Conservation (phyloP, 2,329 filamentous ascomycete genomes). For the Phyllosticta citrichinensis region DNA sequence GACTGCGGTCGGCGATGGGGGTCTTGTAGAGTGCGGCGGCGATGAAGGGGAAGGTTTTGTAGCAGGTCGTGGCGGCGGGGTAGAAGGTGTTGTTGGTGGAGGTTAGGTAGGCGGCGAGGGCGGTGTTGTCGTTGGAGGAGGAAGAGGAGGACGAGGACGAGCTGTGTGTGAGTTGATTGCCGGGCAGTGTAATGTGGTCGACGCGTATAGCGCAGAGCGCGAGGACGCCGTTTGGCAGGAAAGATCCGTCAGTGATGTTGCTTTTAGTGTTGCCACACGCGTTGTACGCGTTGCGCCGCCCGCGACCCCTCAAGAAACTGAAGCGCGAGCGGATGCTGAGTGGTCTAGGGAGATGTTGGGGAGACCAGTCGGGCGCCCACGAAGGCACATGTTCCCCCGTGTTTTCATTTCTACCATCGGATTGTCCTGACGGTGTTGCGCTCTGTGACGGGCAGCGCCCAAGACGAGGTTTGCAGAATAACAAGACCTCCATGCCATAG, state of each 20-base stretch:
- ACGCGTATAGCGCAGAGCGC: too few species aligned
- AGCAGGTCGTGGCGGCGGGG: background rate
- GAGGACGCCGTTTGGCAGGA: too few species aligned
- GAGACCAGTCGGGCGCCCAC: conserved; percentile 4
- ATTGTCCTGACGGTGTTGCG: too few species aligned
- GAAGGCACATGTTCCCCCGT: background rate
- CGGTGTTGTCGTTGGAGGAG: background rate
- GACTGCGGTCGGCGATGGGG: background rate
- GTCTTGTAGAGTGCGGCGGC: background rate
- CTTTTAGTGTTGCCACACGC: background rate
- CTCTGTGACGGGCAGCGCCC: background rate
- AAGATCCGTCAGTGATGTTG: background rate
- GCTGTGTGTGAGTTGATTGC: too few species aligned
- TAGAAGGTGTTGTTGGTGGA: background rate
- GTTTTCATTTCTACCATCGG: too few species aligned
- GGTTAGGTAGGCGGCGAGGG: background rate
- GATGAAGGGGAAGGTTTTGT: background rate
- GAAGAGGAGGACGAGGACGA: too few species aligned
- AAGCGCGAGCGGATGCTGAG: background rate
- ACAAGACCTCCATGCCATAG: background rate
- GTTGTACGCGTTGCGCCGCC: background rate
- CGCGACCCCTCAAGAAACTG: background rate
- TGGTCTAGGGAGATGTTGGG: background rate
- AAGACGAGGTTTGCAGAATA: background rate
- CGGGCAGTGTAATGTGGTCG: too few species aligned